A percentile compares a stretch with the other conserved stretches of the same genome.
Conservation (phyloP, 306 rosid species). For the Cucumis hystrix region DNA sequence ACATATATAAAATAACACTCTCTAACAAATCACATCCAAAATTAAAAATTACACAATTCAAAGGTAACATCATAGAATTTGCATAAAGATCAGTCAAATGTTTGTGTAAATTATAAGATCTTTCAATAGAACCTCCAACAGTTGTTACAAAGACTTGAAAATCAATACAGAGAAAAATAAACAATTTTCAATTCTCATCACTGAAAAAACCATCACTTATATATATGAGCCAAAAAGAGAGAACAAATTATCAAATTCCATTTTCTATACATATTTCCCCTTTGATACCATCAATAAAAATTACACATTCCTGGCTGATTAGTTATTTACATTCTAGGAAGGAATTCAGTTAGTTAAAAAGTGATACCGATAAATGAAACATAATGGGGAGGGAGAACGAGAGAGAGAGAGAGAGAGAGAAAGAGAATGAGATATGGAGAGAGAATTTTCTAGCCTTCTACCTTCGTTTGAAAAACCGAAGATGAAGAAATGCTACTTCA, state of each 20-base stretch:
- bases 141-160: background rate
- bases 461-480: background rate
- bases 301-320: background rate
- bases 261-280: background rate
- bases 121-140: background rate
- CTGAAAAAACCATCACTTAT: background rate
- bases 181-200: background rate
- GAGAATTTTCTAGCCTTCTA: background rate
- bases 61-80: background rate
- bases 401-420: background rate
- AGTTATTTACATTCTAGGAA: background rate
- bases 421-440: background rate
- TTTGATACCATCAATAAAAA: background rate
- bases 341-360: background rate
- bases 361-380: background rate
- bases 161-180: background rate
- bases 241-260: background rate
- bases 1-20: background rate
- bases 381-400: background rate
- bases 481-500: conserved; percentile 2
- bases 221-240: background rate
- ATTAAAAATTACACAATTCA: background rate
- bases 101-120: background rate
- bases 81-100: background rate
- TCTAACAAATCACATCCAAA: background rate